Evolutionary conservation across 2,329 filamentous ascomycete genomes (phyloP).

Genomic region (Aspergillus terreus): DNA sequence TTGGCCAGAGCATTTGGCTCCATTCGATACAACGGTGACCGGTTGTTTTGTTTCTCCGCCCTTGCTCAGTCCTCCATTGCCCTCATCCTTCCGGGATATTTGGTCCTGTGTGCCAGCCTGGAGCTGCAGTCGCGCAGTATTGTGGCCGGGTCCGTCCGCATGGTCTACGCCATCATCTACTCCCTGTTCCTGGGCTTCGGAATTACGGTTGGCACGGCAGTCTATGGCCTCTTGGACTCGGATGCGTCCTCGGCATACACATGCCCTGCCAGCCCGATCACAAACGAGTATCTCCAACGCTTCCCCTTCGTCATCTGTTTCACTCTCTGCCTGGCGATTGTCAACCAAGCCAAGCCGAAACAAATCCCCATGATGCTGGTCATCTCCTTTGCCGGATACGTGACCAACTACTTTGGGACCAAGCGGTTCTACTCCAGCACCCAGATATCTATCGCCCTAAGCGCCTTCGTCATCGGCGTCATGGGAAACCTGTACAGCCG

Average conservation of each 20-base stretch:
- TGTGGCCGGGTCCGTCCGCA: conserved; percentile 69
- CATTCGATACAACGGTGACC: conserved; percentile 48
- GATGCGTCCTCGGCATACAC: conserved; percentile 50
- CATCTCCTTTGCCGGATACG: conserved; percentile 71
- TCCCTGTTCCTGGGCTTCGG: conserved; percentile 70
- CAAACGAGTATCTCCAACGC: conserved; percentile 48
- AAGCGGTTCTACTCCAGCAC: conserved; percentile 66
- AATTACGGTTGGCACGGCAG: conserved; percentile 63
- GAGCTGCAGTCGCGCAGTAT: conserved; percentile 68
- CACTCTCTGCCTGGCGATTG: conserved; percentile 69
- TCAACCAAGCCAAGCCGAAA: conserved; percentile 79
- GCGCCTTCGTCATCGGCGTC: conserved; percentile 75
- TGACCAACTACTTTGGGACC: conserved; percentile 73
- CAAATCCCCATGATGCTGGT: conserved; percentile 74
- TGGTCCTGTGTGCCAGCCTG: conserved; percentile 59
- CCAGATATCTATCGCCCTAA: conserved; percentile 74
- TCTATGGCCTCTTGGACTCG: conserved; percentile 60
- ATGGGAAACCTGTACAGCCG: conserved; percentile 78
- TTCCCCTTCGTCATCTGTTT: conserved; percentile 76
- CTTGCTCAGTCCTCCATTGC: conserved; percentile 71
- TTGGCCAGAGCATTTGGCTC: conserved; percentile 66
- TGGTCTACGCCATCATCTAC: conserved; percentile 73
- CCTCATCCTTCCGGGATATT: conserved; percentile 67
- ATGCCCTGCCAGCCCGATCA: conserved; percentile 50
- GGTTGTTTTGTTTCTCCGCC: conserved; percentile 68